Conservation (phyloP, 2,329 filamentous ascomycete species). For the Trichoderma citrinoviride region DNA sequence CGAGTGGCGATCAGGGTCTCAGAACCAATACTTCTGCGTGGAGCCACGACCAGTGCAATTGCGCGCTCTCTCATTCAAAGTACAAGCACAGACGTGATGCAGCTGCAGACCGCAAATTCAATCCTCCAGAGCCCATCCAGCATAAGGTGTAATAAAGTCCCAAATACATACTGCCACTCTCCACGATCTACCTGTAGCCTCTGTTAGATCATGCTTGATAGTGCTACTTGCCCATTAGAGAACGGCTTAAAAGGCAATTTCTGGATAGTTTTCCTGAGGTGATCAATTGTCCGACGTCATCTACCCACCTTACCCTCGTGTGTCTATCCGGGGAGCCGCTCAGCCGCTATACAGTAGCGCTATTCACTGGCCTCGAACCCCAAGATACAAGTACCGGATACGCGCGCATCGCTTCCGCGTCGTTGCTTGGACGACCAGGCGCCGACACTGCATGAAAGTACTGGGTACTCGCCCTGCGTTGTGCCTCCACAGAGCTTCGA, state of each 20-base stretch:
- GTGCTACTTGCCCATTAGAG: too few species aligned
- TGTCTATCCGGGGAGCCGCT: background rate
- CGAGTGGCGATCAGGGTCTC: background rate
- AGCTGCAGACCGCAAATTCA: conserved; percentile 4
- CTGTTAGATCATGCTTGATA: too few species aligned
- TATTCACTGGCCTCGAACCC: background rate
- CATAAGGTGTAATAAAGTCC: background rate
- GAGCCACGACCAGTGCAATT: background rate
- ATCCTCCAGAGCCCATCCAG: background rate
- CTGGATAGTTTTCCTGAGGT: too few species aligned
- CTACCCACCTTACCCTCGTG: background rate
- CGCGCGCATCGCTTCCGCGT: background rate
- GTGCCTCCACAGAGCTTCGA: too few species aligned
- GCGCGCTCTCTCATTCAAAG: too few species aligned
- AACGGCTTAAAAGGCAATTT: too few species aligned
- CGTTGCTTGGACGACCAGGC: background rate
- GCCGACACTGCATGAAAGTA: background rate
- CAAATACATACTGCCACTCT: too few species aligned
- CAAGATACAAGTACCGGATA: background rate
- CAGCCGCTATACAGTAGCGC: background rate
- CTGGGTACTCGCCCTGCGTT: too few species aligned
- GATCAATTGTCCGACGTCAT: conserved; percentile 4
- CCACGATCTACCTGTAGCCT: too few species aligned
- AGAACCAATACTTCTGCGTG: background rate
- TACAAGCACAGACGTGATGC: background rate